These are phyloP conservation scores for Apiospora saccharicola DNA, from an alignment of 2,329 filamentous ascomycete species.

Conservation along the genomic window DNA sequence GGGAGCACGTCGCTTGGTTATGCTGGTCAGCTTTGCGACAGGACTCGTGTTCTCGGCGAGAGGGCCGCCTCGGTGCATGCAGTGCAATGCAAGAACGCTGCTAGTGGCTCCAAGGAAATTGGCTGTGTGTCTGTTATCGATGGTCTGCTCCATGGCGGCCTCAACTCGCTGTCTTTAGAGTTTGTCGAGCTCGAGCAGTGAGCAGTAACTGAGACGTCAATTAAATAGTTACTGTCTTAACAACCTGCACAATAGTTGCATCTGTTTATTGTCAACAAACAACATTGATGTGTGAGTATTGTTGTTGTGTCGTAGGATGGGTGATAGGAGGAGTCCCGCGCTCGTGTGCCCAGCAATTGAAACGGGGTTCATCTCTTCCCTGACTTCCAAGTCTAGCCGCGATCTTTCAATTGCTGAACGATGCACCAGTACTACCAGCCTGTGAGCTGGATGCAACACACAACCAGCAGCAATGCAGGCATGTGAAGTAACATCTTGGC, in stretches of 20 bases:
- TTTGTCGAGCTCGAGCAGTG: neutral
- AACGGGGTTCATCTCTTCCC: neutral
- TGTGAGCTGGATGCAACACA: neutral
- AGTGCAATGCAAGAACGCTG: slow-evolving; percentile 12
- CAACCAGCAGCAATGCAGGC: neutral
- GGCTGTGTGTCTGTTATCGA: neutral
- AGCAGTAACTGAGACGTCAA: slow-evolving; percentile 1
- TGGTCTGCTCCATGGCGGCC: neutral
- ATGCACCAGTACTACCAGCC: neutral
- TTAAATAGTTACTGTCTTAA: neutral
- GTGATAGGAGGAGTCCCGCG: neutral
- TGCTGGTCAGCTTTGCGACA: neutral
- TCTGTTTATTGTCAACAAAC: too few relatives aligned
- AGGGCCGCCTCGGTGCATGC: neutral
- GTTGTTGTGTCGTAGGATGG: neutral
- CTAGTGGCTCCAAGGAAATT: slow-evolving; percentile 9
- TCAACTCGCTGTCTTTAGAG: neutral
- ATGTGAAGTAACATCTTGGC: slow-evolving; percentile 12
- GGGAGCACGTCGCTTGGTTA: neutral
- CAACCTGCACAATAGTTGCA: neutral
- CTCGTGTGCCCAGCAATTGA: neutral
- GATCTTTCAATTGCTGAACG: too few relatives aligned
- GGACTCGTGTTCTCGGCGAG: neutral
- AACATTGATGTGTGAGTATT: neutral
- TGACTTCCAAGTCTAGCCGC: neutral